Base-by-base conservation (phyloP, 805 yeast species). In the Kodamaea jinghongensis region DNA sequence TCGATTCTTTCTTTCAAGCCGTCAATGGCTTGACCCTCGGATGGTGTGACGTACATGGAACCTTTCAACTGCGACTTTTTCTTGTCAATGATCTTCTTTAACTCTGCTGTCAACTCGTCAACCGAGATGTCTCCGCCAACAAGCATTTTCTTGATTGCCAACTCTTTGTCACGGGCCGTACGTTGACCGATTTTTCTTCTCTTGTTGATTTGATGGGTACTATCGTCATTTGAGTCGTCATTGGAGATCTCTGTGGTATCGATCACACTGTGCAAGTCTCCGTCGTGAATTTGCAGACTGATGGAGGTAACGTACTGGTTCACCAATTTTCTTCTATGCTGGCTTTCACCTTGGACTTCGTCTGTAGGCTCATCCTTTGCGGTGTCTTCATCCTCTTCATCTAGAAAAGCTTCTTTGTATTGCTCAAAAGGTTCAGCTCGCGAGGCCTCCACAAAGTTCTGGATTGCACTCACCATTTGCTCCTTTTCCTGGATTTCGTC, bases 121-220 rank as follows among this genome's bases (percentile, higher is more conserved):
- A 55, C 64, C 3, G 59, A 48, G 34, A 65, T 44, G 14, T 56
- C 61, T 34, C 65, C 58, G 9, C 62, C 70, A 14, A 43, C 48
- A n/a, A 37, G 31, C 36, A 31, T 40, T 26, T 27, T 35, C 32
- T 17, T 35, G 20, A 10, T 16, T 13, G 27, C 34, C 11, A 34
- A 26, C 26, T 29, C 31, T 30, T 15, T 27, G 16, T 20, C 34
- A 30, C 17, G 20, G 8, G 23, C 23, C 5, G 40, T 46, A 8
- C 38, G 39, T 12, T 47, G 45, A 4, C 34, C 36, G 35, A 28
- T 39, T 43, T 40, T 37, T 25, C 34, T 39, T 31, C 29, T 16
- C 15, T 33, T 14, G 15, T 28, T 17, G n/a, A 9, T 6, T 14
- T 22, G 17, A 22, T 26, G 28, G 12, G 10, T 29, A 16, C n/a